Conservation (phyloP, 768 basidiomycete genomes). For the Psilocybe cubensis region DNA sequence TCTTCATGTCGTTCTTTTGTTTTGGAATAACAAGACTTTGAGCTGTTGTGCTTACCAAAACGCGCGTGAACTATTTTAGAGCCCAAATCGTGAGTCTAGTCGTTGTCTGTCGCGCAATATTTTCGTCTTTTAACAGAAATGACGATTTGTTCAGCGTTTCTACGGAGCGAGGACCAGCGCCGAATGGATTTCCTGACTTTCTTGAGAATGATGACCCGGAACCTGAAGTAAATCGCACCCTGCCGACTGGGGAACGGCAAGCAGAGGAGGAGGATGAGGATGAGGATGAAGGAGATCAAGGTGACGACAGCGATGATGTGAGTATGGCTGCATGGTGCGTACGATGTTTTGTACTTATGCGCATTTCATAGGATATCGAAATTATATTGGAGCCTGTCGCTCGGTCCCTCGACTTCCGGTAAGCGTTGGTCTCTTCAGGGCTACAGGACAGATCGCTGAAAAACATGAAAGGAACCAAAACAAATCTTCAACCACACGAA, state of each 20-base stretch:
- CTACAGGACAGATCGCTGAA: background rate
- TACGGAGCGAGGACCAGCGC: constrained; percentile 43
- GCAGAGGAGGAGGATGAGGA: constrained; percentile 44
- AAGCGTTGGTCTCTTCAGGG: constrained; percentile 16
- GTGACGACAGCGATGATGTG: constrained; percentile 46
- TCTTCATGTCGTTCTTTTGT: constrained; percentile 34
- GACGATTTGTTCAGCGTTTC: constrained; percentile 31
- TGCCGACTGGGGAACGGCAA: constrained; percentile 14
- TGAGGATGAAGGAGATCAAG: constrained; percentile 32
- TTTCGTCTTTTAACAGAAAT: constrained; percentile 18
- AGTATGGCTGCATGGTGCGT: constrained; percentile 22
- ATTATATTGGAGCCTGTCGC: constrained; percentile 85
- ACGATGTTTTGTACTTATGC: background rate
- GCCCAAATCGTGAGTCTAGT: constrained; percentile 63
- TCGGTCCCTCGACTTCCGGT: constrained; percentile 80
- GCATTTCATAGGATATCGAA: constrained; percentile 74
- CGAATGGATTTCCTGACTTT: constrained; percentile 54
- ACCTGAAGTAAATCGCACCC: background rate
- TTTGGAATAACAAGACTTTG: constrained; percentile 43
- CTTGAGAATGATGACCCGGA: constrained; percentile 51
- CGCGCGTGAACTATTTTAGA: constrained; percentile 50
- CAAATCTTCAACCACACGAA: constrained; percentile 18
- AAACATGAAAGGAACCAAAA: constrained; percentile 20
- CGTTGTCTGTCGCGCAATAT: constrained; percentile 18
- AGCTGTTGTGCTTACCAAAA: constrained; percentile 33